Evolutionary conservation across 228 moss, liverwort and hornwort species (phyloP).

Genomic region (Sphagnum magellanicum): DNA sequence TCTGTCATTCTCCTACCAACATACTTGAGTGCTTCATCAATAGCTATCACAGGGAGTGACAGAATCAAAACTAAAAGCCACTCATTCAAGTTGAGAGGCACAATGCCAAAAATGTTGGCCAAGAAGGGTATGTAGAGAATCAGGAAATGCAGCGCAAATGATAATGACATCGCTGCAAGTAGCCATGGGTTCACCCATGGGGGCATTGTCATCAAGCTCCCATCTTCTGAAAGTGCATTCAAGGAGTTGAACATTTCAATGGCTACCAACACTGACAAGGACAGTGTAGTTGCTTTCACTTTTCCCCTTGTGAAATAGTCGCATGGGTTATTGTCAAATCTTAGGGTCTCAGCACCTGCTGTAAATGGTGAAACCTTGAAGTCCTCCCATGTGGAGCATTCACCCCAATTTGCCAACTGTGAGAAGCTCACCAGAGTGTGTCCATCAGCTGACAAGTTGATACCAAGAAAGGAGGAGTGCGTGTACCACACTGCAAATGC

Average conservation of each 20-base stretch:
- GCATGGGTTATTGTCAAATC: constrained; percentile 63
- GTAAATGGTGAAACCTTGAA: constrained; percentile 74
- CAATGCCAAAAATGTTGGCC: constrained; percentile 39
- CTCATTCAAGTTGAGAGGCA: constrained; percentile 40
- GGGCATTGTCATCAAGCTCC: constrained; percentile 73
- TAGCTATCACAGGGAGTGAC: constrained; percentile 59
- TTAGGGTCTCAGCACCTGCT: constrained; percentile 61
- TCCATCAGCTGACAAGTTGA: constrained; percentile 69
- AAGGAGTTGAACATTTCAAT: constrained; percentile 95
- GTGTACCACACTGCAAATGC: constrained; percentile 87
- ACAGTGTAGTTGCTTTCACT: constrained; percentile 87
- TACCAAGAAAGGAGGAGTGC: constrained; percentile 72
- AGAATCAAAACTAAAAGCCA: constrained; percentile 45
- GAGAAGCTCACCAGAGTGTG: constrained; percentile 63
- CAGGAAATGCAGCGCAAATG: constrained; percentile 70
- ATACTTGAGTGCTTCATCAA: constrained; percentile 79
- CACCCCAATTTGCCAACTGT: constrained; percentile 67
- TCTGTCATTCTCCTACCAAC: constrained; percentile 44
- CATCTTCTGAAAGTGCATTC: constrained; percentile 89
- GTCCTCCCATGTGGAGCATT: constrained; percentile 68
- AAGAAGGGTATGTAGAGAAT: constrained; percentile 73
- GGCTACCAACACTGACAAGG: constrained; percentile 78
- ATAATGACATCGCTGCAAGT: constrained; percentile 62
- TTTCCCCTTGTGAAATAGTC: constrained; percentile 81
- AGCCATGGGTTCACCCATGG: constrained; percentile 90